Percentiles rank a stretch among this genome's conserved stretches.
These are phyloP conservation scores for Lachancea sp. DNA, from an alignment of 805 yeast genomes.

Conservation along the genomic window DNA sequence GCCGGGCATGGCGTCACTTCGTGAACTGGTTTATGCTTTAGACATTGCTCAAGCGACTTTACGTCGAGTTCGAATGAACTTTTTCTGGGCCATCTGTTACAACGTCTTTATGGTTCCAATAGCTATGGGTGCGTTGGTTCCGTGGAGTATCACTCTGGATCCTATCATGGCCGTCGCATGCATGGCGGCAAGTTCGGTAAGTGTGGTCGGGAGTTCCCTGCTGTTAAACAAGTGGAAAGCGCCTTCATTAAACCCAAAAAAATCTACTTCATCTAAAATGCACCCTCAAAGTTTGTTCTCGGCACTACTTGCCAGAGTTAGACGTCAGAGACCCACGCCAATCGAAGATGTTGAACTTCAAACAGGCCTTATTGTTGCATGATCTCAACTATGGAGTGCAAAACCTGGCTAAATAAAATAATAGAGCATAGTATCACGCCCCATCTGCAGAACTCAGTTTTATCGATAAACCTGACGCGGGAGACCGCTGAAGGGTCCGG, in stretches of 20 bases:
- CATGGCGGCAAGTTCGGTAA: conserved; percentile 88
- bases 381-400: background rate
- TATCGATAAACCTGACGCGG: no score
- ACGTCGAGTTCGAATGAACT: conserved; percentile 67
- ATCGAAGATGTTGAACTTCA: conserved; percentile 20
- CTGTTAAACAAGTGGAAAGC: conserved; percentile 61
- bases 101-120: conserved; percentile 82
- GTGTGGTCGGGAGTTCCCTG: conserved; percentile 79
- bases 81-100: conserved; percentile 81
- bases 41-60: conserved; percentile 69
- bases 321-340: background rate
- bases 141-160: conserved; percentile 67
- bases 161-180: conserved; percentile 89
- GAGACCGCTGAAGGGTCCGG: no score
- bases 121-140: conserved; percentile 88
- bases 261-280: background rate
- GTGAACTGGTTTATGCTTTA: conserved; percentile 53
- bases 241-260: conserved; percentile 9
- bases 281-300: background rate
- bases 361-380: conserved; percentile 10
- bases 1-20: conserved; percentile 28
- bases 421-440: no score
- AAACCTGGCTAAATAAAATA: no score
- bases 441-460: no score
- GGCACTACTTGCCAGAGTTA: background rate